Evolutionary conservation across 345 rosid genomes (phyloP), one percentile per base, ranked within the genome.

Genomic region (Reutealis trisperma): DNA sequence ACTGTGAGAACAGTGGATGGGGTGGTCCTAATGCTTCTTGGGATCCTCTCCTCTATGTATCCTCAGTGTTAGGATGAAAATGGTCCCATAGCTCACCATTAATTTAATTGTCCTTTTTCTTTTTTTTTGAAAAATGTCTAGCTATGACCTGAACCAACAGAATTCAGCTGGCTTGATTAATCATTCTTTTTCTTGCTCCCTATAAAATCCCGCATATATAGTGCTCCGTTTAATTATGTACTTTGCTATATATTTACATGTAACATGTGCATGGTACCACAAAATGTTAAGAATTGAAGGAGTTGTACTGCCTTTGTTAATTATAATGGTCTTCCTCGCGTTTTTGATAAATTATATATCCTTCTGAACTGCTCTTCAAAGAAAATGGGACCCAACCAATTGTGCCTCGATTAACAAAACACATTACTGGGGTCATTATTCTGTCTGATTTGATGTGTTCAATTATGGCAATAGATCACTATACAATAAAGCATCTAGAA

Each of bases 31-130:
- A 63, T 44, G 64, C 54, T 58, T 51, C 77, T 15, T 88, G 90
- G 86, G 91, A 86, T 83, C 91, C 86, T 66, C 76, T 83, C 30
- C 72, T 84, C 24, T 87, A 70, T 67, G 79, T 77, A 65, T 83
- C 87, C 37, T 84, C 85, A 25, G 77, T 73, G 70, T 75, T 86
- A 27, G 85, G 87, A 6, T 85, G 75, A 85, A 47, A 41, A 10
- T 5, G 16, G 59, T 16, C 22, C 8, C 0, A 15, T 19, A 0
- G 6, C 59, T 54, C 16, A 19, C 59, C 7, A 18, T 54, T 54
- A 54, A 15, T 24, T 58, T 16, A 12, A 10, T 32, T 30, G 24
- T 11, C 19, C 15, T 49, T 14, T 15, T 47, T n/a, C n/a, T 47
- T 47, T 45, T 45, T 42, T 42, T 42, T 42, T 2, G 3, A 4